Conservation (phyloP, 192 early-diverging fungal species). For the Entomortierella chlamydospora region DNA sequence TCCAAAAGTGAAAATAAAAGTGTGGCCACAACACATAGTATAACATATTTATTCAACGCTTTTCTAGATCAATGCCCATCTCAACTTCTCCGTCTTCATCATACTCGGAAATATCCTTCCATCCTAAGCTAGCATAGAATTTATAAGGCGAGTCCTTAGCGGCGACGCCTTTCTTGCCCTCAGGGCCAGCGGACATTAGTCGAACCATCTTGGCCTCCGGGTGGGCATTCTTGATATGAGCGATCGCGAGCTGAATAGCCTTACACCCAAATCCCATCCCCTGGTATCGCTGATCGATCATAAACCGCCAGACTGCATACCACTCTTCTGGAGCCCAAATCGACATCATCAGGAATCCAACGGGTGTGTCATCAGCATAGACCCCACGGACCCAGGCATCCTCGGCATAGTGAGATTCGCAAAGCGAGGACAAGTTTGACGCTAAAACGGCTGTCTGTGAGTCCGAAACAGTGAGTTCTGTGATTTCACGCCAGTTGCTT, state of each 20-base stretch:
- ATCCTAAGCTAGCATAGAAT: conserved; percentile 18
- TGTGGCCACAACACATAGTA: not conserved
- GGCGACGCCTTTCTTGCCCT: conserved; percentile 5
- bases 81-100: conserved; percentile 18
- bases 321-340: conserved; percentile 11
- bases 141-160: conserved; percentile 22
- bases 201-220: conserved; percentile 14
- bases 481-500: conserved; percentile 17
- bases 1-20: too few species aligned
- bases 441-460: conserved; percentile 1
- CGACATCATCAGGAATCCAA: conserved; percentile 20
- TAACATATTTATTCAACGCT: not conserved
- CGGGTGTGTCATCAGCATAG: conserved; percentile 14
- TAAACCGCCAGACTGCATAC: conserved; percentile 19
- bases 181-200: conserved; percentile 7
- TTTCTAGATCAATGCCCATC: not conserved
- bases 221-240: not conserved
- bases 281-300: conserved; percentile 24
- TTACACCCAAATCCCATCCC: conserved; percentile 3
- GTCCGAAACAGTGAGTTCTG: not conserved
- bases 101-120: conserved; percentile 8
- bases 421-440: conserved; percentile 9
- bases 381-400: conserved; percentile 19
- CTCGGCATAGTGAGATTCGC: conserved; percentile 17
- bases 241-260: conserved; percentile 10